Conservation (phyloP, 805 yeast species). For the Monosporozyma solicola region DNA sequence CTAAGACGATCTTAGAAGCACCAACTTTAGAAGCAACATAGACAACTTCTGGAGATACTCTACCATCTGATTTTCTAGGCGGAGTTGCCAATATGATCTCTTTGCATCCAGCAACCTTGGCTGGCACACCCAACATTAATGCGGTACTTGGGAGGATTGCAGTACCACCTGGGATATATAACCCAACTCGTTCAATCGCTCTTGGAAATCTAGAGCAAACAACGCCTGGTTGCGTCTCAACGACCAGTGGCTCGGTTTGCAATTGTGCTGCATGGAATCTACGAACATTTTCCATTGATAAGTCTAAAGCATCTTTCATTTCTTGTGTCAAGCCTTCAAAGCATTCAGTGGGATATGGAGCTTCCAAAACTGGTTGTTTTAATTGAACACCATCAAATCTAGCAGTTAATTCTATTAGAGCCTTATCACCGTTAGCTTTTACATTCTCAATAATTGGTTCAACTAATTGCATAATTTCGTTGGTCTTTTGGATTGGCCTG, state of each 20-base stretch:
- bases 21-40: slow-evolving; percentile 96
- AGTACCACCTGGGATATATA: slow-evolving; percentile 97
- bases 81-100: slow-evolving; percentile 92
- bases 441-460: slow-evolving; percentile 82
- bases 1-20: slow-evolving; percentile 80
- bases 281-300: slow-evolving; percentile 79
- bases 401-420: slow-evolving; percentile 78
- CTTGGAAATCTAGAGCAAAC: slow-evolving; percentile 89
- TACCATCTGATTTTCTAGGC: slow-evolving; percentile 80
- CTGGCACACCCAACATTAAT: slow-evolving; percentile 97
- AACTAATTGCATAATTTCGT: slow-evolving; percentile 87
- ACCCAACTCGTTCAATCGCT: slow-evolving; percentile 89
- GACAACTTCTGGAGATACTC: slow-evolving; percentile 91
- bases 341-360: slow-evolving; percentile 77
- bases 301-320: slow-evolving; percentile 76
- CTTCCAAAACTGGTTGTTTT: slow-evolving; percentile 61
- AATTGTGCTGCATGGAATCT: slow-evolving; percentile 92
- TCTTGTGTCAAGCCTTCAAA: slow-evolving; percentile 66
- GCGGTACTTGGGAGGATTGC: slow-evolving; percentile 98
- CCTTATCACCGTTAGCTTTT: slow-evolving; percentile 69
- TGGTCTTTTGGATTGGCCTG: slow-evolving; percentile 93
- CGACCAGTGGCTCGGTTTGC: slow-evolving; percentile 60
- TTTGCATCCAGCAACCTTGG: slow-evolving; percentile 92
- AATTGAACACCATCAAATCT: slow-evolving; percentile 84
- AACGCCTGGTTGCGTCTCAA: slow-evolving; percentile 93